Percentiles rank a stretch among this genome's conserved stretches.
Conservation (phyloP, 2,329 filamentous ascomycete species). For the Aureobasidium sp. region DNA sequence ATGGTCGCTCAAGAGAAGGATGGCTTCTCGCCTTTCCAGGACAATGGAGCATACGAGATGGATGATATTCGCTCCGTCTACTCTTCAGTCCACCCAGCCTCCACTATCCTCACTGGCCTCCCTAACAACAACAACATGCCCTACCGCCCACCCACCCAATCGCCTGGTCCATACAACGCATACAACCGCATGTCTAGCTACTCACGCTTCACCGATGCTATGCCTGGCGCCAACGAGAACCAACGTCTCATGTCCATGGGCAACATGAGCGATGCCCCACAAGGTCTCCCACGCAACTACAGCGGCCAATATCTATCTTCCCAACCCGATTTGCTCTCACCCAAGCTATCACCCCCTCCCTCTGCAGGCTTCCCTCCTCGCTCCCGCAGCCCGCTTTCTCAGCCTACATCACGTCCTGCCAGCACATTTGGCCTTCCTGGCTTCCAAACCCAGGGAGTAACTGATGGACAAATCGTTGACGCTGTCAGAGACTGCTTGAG, state of each 20-base stretch:
- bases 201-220: slow-evolving; percentile 26
- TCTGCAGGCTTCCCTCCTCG: slow-evolving; percentile 17
- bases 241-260: slow-evolving; percentile 51
- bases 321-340: slow-evolving; percentile 28
- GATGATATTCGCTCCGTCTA: slow-evolving; percentile 97
- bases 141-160: slow-evolving; percentile 59
- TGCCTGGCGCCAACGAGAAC: slow-evolving; percentile 25
- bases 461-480: slow-evolving; percentile 74
- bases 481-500: slow-evolving; percentile 73
- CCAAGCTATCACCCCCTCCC: slow-evolving; percentile 25
- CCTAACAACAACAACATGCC: slow-evolving; percentile 18
- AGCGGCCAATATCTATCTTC: slow-evolving; percentile 29
- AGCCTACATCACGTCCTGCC: slow-evolving; percentile 8
- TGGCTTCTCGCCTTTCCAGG: slow-evolving; percentile 18
- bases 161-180: slow-evolving; percentile 62
- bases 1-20: slow-evolving; percentile 53
- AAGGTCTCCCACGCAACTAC: slow-evolving; percentile 37
- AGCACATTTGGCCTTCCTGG: slow-evolving; percentile 25
- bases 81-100: slow-evolving; percentile 78
- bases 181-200: slow-evolving; percentile 65
- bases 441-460: slow-evolving; percentile 61
- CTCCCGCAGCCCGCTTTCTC: slow-evolving; percentile 17
- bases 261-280: slow-evolving; percentile 30
- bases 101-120: slow-evolving; percentile 81
- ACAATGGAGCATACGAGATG: slow-evolving; percentile 66